phyloP scores from a whole-genome alignment of 2,329 filamentous ascomycete genomes.

The Dactylellina cionopaga region DNA sequence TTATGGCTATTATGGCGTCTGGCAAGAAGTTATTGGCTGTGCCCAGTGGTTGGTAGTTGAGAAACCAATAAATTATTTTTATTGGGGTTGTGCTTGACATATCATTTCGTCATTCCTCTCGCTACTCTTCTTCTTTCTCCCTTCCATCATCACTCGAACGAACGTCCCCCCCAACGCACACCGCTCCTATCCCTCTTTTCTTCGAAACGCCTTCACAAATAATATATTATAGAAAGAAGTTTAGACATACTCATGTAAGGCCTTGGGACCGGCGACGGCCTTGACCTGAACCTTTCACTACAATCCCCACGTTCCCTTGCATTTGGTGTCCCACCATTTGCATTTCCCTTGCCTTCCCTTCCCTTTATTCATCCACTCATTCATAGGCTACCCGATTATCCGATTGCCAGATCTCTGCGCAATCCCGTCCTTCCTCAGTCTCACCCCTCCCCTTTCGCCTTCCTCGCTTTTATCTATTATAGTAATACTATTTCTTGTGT shows the following conservation, averaged over 20 bases:
- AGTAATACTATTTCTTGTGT: not conserved
- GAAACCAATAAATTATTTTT: not conserved
- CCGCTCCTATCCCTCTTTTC: not conserved
- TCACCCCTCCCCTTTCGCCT: not conserved
- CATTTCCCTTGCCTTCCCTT: too few relatives aligned
- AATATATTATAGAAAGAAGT: not conserved
- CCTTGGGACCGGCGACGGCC: not conserved
- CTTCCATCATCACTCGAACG: slow-evolving; percentile 10
- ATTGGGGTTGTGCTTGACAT: slow-evolving; percentile 21
- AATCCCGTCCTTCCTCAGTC: slow-evolving; percentile 1
- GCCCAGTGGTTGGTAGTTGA: too few relatives aligned
- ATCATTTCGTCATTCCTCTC: slow-evolving; percentile 52
- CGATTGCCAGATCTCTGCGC: slow-evolving; percentile 31
- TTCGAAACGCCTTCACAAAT: not conserved
- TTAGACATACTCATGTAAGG: not conserved
- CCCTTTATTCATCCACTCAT: too few relatives aligned
- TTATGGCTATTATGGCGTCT: too few relatives aligned
- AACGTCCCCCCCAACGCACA: not conserved
- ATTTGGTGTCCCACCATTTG: not conserved
- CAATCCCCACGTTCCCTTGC: not conserved
- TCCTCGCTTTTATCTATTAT: slow-evolving; percentile 1
- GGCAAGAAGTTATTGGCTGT: too few relatives aligned
- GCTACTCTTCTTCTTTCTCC: slow-evolving; percentile 12
- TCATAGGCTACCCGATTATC: slow-evolving; percentile 29
- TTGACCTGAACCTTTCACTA: not conserved